phyloP scores from a whole-genome alignment of 441 rosid species.

The Brassica balearica region DNA sequence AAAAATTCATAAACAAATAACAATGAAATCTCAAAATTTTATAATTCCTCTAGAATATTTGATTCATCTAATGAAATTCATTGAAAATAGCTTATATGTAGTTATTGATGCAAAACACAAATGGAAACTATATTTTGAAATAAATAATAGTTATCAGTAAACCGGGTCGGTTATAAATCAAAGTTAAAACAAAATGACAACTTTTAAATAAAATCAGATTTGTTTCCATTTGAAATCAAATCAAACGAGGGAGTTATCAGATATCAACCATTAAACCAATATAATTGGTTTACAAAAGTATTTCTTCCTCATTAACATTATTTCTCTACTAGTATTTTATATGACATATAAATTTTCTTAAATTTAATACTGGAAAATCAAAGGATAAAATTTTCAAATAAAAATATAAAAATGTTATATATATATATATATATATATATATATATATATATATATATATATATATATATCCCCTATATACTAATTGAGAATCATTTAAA shows the following conservation, averaged over 20 bases:
- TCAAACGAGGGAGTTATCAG: not conserved
- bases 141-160: not conserved
- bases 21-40: too few species aligned
- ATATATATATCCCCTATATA: too few species aligned
- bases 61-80: constrained; percentile 2
- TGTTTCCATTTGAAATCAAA: not conserved
- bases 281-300: not conserved
- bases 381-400: not conserved
- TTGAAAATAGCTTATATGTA: not conserved
- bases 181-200: not conserved
- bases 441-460: too few species aligned
- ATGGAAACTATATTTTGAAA: not conserved
- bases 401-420: too few species aligned
- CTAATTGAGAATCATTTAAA: too few species aligned
- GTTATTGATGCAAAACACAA: not conserved
- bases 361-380: not conserved
- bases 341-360: not conserved
- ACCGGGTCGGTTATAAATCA: not conserved
- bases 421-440: too few species aligned
- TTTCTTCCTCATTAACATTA: not conserved
- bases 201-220: not conserved
- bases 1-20: too few species aligned
- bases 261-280: not conserved
- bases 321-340: not conserved
- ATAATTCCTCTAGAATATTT: not conserved